Percentiles rank a stretch among this genome's conserved stretches.
Conservation (phyloP, 257 asterid species). For the Solanum chmielewskii region DNA sequence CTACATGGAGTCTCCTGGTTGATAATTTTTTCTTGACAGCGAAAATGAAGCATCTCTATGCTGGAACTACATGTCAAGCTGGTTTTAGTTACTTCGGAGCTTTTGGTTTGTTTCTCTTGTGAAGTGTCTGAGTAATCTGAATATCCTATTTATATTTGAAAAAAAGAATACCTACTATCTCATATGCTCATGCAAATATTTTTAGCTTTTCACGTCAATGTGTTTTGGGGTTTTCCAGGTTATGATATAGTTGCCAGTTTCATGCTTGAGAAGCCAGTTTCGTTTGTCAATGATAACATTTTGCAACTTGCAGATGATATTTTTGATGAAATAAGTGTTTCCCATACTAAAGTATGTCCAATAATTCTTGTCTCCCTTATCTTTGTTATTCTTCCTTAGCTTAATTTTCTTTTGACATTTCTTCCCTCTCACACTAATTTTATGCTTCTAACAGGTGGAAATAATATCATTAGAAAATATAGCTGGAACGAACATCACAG, state of each 20-base stretch:
- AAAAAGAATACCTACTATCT: neutral
- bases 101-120: neutral
- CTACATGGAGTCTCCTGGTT: neutral
- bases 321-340: conserved; percentile 67
- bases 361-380: neutral
- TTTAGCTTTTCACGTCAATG: neutral
- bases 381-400: neutral
- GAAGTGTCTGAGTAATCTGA: neutral
- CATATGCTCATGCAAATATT: neutral
- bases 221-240: conserved; percentile 33
- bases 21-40: neutral
- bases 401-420: neutral
- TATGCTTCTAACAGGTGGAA: conserved; percentile 17
- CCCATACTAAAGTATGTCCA: conserved; percentile 56
- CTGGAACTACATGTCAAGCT: neutral
- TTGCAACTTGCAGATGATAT: conserved; percentile 58
- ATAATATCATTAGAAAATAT: conserved; percentile 19
- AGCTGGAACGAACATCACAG: conserved; percentile 15
- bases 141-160: neutral
- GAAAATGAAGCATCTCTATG: neutral
- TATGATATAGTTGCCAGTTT: conserved; percentile 80
- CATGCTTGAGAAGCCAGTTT: conserved; percentile 45
- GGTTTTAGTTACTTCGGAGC: neutral
- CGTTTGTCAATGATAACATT: conserved; percentile 47
- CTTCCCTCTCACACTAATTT: neutral